These are phyloP conservation scores for Kalanchoe fedtschenkoi DNA, from an alignment of 164 flowering plant genomes.

Conservation along the genomic window DNA sequence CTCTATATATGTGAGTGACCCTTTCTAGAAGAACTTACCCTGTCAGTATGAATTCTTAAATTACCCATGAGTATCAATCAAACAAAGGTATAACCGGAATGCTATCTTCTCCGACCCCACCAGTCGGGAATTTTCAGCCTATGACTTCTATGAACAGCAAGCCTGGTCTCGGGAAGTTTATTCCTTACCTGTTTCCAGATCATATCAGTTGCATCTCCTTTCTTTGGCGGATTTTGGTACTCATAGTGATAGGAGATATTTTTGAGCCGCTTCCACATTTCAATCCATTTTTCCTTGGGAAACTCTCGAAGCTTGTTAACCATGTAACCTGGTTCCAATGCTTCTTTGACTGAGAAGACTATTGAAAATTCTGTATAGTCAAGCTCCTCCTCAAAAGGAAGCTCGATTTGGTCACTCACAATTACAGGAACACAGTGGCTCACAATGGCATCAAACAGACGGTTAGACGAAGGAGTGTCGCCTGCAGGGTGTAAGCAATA, in stretches of 20 bases:
- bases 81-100: not conserved
- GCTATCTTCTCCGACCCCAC: constrained; percentile 48
- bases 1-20: not conserved
- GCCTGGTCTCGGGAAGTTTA: constrained; percentile 62
- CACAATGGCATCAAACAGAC: constrained; percentile 92
- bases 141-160: constrained; percentile 52
- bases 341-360: constrained; percentile 77
- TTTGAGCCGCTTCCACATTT: constrained; percentile 78
- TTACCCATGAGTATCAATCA: not conserved
- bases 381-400: constrained; percentile 83
- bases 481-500: constrained; percentile 95
- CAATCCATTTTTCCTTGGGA: constrained; percentile 61
- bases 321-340: constrained; percentile 59
- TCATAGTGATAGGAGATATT: constrained; percentile 69
- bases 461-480: constrained; percentile 95
- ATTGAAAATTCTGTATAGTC: constrained; percentile 73
- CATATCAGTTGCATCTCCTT: constrained; percentile 81
- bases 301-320: constrained; percentile 47
- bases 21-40: not conserved
- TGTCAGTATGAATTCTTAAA: not conserved
- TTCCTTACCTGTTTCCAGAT: constrained; percentile 86
- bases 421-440: constrained; percentile 97
- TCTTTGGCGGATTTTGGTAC: constrained; percentile 73
- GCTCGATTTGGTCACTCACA: constrained; percentile 86
- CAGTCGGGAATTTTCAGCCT: constrained; percentile 83